These are phyloP conservation scores for Orbilia javanica DNA, from an alignment of 2,329 filamentous ascomycete genomes.

Conservation along the genomic window DNA sequence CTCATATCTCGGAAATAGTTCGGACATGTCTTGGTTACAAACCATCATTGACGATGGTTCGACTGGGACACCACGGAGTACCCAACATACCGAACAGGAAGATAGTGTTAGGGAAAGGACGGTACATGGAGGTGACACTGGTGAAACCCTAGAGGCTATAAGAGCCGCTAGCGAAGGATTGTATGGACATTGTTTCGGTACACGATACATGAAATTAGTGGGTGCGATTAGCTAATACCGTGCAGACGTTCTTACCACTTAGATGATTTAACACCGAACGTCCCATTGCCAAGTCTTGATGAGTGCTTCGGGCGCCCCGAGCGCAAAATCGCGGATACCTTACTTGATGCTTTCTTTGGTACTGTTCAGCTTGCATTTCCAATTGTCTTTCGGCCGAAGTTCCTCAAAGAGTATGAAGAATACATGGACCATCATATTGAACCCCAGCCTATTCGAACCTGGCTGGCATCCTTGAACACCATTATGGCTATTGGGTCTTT, in stretches of 20 bases:
- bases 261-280: conserved; percentile 58
- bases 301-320: conserved; percentile 58
- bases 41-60: conserved; percentile 30
- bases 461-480: conserved; percentile 60
- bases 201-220: not conserved
- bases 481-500: conserved; percentile 60
- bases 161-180: conserved; percentile 29
- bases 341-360: conserved; percentile 59
- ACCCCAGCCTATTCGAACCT: conserved; percentile 59
- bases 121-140: not conserved
- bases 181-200: conserved; percentile 14
- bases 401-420: conserved; percentile 57
- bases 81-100: not conserved
- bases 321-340: conserved; percentile 53
- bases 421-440: conserved; percentile 59
- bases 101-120: conserved; percentile 6
- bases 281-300: conserved; percentile 41
- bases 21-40: conserved; percentile 57
- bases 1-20: conserved; percentile 54
- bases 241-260: conserved; percentile 51
- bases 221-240: not conserved
- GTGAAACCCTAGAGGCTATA: not conserved
- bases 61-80: conserved; percentile 8
- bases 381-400: conserved; percentile 59
- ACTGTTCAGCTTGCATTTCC: conserved; percentile 60